Evolutionary conservation across 1,284 basidiomycete genomes (phyloP).

Genomic region (Puccinia hordei): DNA sequence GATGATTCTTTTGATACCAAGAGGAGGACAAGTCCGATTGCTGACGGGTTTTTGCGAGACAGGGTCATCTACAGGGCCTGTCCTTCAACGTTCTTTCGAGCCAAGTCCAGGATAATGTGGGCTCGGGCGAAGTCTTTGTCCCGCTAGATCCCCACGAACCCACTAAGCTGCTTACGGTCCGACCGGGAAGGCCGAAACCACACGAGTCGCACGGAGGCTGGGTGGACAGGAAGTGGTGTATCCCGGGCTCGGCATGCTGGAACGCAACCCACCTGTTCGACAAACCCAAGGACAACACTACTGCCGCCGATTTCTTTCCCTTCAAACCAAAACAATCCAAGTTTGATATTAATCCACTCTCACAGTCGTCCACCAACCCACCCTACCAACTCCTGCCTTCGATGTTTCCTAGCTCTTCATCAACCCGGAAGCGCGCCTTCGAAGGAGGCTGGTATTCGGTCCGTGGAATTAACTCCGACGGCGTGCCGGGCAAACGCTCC

Average conservation of each 20-base stretch:
- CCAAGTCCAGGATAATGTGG: constrained; percentile 32
- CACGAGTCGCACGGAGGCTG: constrained; percentile 14
- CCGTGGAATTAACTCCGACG: constrained; percentile 44
- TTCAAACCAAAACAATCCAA: not conserved
- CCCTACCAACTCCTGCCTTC: not conserved
- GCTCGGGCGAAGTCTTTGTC: constrained; percentile 24
- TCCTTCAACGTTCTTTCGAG: constrained; percentile 20
- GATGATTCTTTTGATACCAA: not conserved
- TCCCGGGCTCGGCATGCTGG: constrained; percentile 13
- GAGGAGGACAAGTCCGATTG: not conserved
- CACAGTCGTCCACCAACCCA: not conserved
- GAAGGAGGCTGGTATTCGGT: constrained; percentile 50
- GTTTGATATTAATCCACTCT: not conserved
- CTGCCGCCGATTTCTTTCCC: not conserved
- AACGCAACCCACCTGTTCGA: not conserved
- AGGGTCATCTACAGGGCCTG: constrained; percentile 18
- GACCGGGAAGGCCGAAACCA: not conserved
- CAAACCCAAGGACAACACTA: not conserved
- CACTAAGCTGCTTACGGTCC: not conserved
- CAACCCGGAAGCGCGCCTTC: not conserved
- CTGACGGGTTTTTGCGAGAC: not conserved
- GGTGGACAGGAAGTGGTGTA: constrained; percentile 32
- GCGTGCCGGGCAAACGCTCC: constrained; percentile 32
- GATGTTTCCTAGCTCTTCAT: constrained; percentile 16
- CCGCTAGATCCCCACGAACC: constrained; percentile 35